Evolutionary conservation across 208 protist species (phyloP).

Genomic region (Crithidia brevicula): DNA sequence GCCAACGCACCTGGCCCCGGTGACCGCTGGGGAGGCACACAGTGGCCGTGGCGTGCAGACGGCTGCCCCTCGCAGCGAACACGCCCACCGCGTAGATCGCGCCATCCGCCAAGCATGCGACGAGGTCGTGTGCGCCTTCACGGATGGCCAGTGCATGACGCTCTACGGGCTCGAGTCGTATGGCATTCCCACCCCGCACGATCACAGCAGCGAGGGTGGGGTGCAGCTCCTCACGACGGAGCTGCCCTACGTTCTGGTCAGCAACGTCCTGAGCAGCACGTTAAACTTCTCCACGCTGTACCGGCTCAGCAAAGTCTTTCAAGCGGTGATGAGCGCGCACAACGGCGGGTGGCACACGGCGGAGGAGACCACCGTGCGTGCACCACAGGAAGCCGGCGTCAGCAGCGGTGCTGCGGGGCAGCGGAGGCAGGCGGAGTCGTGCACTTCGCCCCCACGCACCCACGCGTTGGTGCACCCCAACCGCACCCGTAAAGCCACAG

Average conservation of each 20-base stretch:
- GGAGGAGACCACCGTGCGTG: background rate
- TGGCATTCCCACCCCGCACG: slow-evolving; percentile 33
- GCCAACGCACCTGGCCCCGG: background rate
- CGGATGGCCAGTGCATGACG: slow-evolving; percentile 34
- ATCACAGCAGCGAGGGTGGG: background rate
- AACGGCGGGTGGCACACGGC: background rate
- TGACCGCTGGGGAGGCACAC: background rate
- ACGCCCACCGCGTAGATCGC: slow-evolving; percentile 18
- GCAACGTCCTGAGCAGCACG: slow-evolving; percentile 50
- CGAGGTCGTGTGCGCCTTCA: slow-evolving; percentile 67
- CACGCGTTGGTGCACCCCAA: slow-evolving; percentile 7
- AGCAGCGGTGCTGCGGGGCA: no score
- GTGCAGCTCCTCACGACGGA: slow-evolving; percentile 30
- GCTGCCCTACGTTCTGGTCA: slow-evolving; percentile 42
- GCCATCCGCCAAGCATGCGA: slow-evolving; percentile 60
- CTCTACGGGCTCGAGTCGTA: slow-evolving; percentile 44
- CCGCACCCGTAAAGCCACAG: slow-evolving; percentile 24
- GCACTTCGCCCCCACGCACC: no score
- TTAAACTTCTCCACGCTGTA: slow-evolving; percentile 57
- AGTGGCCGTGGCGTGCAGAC: background rate
- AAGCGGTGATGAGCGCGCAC: slow-evolving; percentile 29
- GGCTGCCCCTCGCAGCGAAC: background rate
- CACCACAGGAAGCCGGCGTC: background rate
- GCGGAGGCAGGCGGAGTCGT: no score
- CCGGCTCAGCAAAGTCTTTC: slow-evolving; percentile 42